Base-by-base conservation (phyloP, 2,329 filamentous ascomycete species). In the Phoma herbarum region DNA sequence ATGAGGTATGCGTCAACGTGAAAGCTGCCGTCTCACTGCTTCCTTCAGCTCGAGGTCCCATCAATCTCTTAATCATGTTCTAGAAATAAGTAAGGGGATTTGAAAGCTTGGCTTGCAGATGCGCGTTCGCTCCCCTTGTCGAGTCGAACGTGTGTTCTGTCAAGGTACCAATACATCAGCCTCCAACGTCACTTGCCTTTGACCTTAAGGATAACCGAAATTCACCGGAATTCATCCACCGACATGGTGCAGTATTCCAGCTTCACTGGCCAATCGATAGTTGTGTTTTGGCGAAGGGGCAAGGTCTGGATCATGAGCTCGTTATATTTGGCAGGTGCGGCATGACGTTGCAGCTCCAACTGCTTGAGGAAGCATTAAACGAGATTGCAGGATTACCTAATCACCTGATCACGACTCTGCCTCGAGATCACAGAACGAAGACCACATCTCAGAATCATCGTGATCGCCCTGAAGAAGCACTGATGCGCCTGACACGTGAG, bases 331-430 rank as follows among this genome's bases (percentile, higher is more conserved):
- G 25, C 14, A 22, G n/a, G 20, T 29, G 26, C 39, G 45, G 20
- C 22, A 44, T 44, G 45, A 49, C 39, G 25, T 25, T 12, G 45
- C 43, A 39, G 45, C 29, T 44, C 28, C 48, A 45, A 31, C 52
- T 46, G n/a, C 9, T 23, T 37, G 28, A 12, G 45, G 45, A 37
- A 56, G 23, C 26, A 7, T 41, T 49, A 37, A 14, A 35, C 52
- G 45, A 56, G 29, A 16, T 50, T 28, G 43, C n/a, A 28, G 26
- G 26, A 4, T 28, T 9, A 28, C 33, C 45, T n/a, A n/a, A n/a
- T n/a, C n/a, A n/a, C n/a, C n/a, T n/a, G 22, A 48, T 23, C 45
- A 55, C 37, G 37, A 55, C 45, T 37, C 7, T 29, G 44, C 16
- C 37, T 43, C 10, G 35, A 9, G 37, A 55, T 55, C 52, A 28